Base-by-base conservation (phyloP, 345 rosid genomes). In the Sisymbrium irio region DNA sequence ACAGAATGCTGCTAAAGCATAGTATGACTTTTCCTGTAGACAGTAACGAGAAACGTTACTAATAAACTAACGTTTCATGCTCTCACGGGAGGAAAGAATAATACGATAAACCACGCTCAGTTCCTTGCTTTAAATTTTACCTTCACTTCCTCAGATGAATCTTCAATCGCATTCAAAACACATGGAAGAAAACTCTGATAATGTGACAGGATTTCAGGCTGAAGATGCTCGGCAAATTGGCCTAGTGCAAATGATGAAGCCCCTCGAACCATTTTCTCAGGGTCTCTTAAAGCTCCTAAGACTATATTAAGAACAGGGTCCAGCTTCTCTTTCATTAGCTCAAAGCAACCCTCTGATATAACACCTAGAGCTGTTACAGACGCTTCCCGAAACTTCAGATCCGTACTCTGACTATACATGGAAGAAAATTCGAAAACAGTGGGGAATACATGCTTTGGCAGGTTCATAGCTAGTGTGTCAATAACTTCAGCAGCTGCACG, bases 401-500 rank as follows among this genome's bases (percentile, higher is more conserved):
- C 84, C 6, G 84, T 79, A 76, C 76, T 85, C 71, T 87, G 97
- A 83, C 83, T 70, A 78, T 90, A 85, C 67, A 90, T 0, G 53
- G 97, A 92, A 78, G 99, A 86, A 81, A 96, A 96, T 79, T 96
- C 97, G 45, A 83, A 65, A 76, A 90, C 90, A 59, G 93, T 87
- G 42, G 77, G 86, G 56, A 90, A 92, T 2, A 96, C 95, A 65
- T 85, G 98, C 77, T 90, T 96, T 28, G 99, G 83, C 62, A 96
- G 88, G 84, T 84, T 92, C 86, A 92, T 68, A 66, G 99, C 91
- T 86, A 92, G 85, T 6, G 99, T 96, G 77, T 96, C 99, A 80
- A 96, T 90, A 83, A 96, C 99, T 86, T 96, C 99, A n/a, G 99
- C 99, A 82, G 99, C 98, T 72, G 99, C 98, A 67, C 97, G 89